Evolutionary conservation across 345 rosid species (phyloP).

Genomic region (Brassica cretica): DNA sequence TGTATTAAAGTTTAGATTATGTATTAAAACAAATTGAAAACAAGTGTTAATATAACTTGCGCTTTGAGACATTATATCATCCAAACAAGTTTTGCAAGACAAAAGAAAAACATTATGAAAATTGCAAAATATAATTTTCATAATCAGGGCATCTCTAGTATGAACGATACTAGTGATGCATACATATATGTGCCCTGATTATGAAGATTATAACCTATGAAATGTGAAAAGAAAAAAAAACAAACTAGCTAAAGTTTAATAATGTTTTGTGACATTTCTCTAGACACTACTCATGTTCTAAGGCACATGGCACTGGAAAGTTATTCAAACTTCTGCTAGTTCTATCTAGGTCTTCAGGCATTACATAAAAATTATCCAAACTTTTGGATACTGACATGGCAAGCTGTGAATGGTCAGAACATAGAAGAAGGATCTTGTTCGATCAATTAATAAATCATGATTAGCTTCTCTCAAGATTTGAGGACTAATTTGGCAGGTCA

Average conservation of each 20-base stretch:
- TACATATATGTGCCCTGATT: not conserved
- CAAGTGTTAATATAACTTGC: not conserved
- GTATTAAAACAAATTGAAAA: not conserved
- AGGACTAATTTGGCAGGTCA: constrained; percentile 9
- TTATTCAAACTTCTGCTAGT: not conserved
- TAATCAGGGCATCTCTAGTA: not conserved
- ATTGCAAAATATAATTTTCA: not conserved
- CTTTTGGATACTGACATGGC: constrained; percentile 16
- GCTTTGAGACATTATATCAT: not conserved
- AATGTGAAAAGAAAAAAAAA: not conserved
- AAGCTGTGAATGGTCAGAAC: constrained; percentile 9
- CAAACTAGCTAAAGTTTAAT: no score
- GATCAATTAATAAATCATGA: constrained; percentile 12
- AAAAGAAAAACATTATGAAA: not conserved
- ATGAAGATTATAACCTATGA: not conserved
- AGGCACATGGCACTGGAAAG: constrained; percentile 23
- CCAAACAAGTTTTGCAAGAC: not conserved
- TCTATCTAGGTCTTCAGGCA: not conserved
- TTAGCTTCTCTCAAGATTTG: constrained; percentile 3
- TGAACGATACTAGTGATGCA: not conserved
- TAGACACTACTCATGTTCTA: constrained; percentile 6
- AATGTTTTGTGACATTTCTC: constrained; percentile 3
- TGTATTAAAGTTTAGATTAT: not conserved
- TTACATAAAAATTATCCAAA: constrained; percentile 4
- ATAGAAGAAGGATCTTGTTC: constrained; percentile 5